These are phyloP conservation scores for Vanrija pseudolonga DNA, from an alignment of 1,284 basidiomycete genomes.

Conservation along the genomic window DNA sequence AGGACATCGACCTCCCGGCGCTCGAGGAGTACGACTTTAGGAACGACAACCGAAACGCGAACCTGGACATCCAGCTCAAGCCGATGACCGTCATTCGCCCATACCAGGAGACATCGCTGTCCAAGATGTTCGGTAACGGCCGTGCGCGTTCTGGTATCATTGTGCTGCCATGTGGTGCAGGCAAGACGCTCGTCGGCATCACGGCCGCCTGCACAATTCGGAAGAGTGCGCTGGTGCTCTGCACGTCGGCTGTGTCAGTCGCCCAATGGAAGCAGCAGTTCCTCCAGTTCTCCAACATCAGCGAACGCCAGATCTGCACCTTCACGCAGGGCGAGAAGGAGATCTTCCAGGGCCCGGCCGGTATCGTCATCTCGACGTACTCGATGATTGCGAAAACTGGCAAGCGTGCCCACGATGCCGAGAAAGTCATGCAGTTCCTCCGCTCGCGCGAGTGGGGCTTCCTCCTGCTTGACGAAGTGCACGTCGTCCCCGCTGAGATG, in stretches of 20 bases:
- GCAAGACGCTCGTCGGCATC: conserved; percentile 97
- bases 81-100: conserved; percentile 92
- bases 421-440: conserved; percentile 98
- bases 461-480: conserved; percentile 91
- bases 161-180: conserved; percentile 95
- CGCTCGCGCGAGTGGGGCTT: conserved; percentile 95
- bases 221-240: conserved; percentile 96
- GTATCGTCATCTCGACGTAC: conserved; percentile 95
- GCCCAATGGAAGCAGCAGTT: conserved; percentile 98
- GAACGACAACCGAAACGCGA: conserved; percentile 89
- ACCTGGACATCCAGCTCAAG: conserved; percentile 94
- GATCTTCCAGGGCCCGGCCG: conserved; percentile 78
- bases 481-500: conserved; percentile 96
- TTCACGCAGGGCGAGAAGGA: conserved; percentile 97
- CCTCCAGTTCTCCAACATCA: conserved; percentile 94
- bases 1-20: conserved; percentile 92
- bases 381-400: conserved; percentile 98
- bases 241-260: conserved; percentile 93
- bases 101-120: conserved; percentile 93
- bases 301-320: conserved; percentile 87
- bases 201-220: conserved; percentile 99
- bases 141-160: conserved; percentile 97
- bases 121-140: conserved; percentile 98
- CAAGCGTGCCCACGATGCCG: conserved; percentile 91
- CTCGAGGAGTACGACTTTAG: conserved; percentile 97